Evolutionary conservation across 1,139 yeast species (phyloP), one percentile per base, ranked within the genome.

Genomic region (Hyphopichia burtonii): DNA sequence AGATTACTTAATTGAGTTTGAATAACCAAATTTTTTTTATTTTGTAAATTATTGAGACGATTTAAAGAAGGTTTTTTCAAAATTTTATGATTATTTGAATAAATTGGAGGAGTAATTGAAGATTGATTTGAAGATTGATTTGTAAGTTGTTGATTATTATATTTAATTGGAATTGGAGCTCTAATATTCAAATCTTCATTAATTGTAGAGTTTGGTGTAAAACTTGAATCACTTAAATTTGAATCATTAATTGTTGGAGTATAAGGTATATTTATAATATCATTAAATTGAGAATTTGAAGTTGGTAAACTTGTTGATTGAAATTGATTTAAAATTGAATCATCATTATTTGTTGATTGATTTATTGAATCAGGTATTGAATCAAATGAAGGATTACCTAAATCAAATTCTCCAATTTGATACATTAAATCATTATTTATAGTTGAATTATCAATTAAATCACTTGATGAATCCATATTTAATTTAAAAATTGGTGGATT

Each of bases 301-400:
- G 23, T 20, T 12, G 17, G 22, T 18, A 32, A n/a, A 11, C 12
- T 8, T 8, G 28, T 9, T 9, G 28, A 25, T 25, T 25, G 33
- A 30, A 25, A 25, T 20, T 20, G 23, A 20, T 20, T 20, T 20
- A 20, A 20, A 20, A 6, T 20, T 20, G 8, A 20, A 20, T 20
- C 23, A 20, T 20, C 23, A 6, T 20, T 5, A 25, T 25, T 25
- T 7, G 7, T 25, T 25, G 28, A 20, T 6, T 20, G 23, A 34
- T 41, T 43, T 27, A 41, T 41, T 22, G 46, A 50, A 39, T 64
- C 66, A 7, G 65, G 65, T 33, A 63, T 56, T 4, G 63, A 57
- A 28, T 65, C 68, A 23, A 64, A 52, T 2, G 65, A 58, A 8
- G 59, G 64, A 41, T 57, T 61, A 3, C 55, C 58, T 36, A 61